Conservation (phyloP, 208 protist genomes). For the Trypanosoma lewisi region DNA sequence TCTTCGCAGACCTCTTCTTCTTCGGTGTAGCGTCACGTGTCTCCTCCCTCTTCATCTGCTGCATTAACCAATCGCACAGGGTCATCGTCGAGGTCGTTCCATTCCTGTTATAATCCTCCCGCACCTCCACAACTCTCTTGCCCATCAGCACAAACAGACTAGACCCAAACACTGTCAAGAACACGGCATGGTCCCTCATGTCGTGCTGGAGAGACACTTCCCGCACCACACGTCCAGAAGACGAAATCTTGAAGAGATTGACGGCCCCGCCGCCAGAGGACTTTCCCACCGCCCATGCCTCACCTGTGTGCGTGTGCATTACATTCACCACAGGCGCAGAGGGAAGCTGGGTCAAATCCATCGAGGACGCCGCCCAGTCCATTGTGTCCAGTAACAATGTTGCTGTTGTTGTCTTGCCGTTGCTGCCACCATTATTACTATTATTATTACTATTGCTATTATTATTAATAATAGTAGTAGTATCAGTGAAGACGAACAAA, state of each 20-base stretch:
- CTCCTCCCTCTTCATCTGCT: background rate
- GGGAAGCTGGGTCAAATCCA: background rate
- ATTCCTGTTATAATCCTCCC: background rate
- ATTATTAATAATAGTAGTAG: background rate
- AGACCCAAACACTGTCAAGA: constrained; percentile 1
- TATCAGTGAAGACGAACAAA: background rate
- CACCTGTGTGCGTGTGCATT: constrained; percentile 5
- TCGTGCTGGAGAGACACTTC: constrained; percentile 2
- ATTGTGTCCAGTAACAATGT: constrained; percentile 10
- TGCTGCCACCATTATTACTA: background rate
- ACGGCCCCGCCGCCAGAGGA: background rate
- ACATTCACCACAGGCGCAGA: background rate
- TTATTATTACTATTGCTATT: background rate
- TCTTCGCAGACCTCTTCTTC: background rate
- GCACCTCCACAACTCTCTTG: constrained; percentile 1
- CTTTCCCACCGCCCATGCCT: constrained; percentile 1
- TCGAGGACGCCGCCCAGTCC: constrained; percentile 12
- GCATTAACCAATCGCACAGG: constrained; percentile 21
- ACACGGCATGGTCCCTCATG: background rate
- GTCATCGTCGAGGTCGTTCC: background rate
- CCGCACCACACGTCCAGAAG: background rate
- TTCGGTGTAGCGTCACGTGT: background rate
- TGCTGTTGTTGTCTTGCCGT: background rate
- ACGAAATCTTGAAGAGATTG: constrained; percentile 1
- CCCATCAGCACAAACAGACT: constrained; percentile 16